These are phyloP conservation scores for Micractinium sp. DNA, from an alignment of 139 green algal genomes.

Conservation along the genomic window DNA sequence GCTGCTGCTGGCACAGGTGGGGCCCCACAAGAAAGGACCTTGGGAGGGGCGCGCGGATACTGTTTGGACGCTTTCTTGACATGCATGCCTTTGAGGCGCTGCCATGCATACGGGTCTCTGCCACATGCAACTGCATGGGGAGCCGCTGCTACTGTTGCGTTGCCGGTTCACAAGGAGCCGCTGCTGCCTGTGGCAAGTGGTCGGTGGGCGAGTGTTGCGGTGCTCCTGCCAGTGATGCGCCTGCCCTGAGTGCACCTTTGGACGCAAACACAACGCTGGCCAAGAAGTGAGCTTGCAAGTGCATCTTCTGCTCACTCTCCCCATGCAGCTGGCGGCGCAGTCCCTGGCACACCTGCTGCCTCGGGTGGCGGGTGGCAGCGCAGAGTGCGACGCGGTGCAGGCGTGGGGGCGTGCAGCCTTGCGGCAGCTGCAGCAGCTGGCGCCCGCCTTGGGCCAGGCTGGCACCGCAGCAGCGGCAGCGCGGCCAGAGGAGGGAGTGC, in stretches of 20 bases:
- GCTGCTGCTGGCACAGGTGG: conserved; percentile 74
- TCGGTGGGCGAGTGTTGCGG: neutral
- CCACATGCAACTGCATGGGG: too few relatives aligned
- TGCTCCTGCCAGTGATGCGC: too few relatives aligned
- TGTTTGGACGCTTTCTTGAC: neutral
- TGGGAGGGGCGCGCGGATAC: neutral
- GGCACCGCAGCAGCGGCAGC: neutral
- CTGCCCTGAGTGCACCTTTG: too few relatives aligned
- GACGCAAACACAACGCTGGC: too few relatives aligned
- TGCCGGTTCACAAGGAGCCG: too few relatives aligned
- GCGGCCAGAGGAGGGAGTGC: neutral
- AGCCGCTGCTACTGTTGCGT: too few relatives aligned
- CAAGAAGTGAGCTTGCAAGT: too few relatives aligned
- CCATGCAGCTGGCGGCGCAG: conserved; percentile 13
- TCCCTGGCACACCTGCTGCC: neutral
- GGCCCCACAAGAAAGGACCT: too few relatives aligned
- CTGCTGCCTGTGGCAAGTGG: too few relatives aligned
- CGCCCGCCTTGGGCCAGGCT: neutral
- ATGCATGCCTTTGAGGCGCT: too few relatives aligned
- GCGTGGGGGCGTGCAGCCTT: neutral
- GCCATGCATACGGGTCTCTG: neutral
- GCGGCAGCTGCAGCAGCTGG: neutral
- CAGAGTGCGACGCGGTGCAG: neutral
- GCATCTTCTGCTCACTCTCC: too few relatives aligned
- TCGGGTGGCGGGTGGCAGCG: neutral